Percentiles rank a stretch among this genome's conserved stretches.
These are phyloP conservation scores for Trichoderma asperelloides DNA, from an alignment of 495 filamentous ascomycete species.

Conservation along the genomic window DNA sequence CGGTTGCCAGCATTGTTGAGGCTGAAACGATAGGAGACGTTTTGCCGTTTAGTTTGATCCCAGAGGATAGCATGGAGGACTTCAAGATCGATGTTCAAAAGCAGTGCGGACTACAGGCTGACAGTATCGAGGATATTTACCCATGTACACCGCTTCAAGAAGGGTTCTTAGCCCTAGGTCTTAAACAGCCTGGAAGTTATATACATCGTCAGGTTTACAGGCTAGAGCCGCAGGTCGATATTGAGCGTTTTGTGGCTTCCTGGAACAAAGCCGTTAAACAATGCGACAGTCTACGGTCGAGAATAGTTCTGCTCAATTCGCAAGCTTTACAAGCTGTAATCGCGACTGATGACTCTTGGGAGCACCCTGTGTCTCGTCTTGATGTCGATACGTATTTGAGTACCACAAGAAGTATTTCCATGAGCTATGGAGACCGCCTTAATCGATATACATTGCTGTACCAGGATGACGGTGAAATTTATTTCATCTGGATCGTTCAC, in stretches of 20 bases:
- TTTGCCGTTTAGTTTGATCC: not conserved
- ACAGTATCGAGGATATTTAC: constrained; percentile 7
- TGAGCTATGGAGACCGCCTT: constrained; percentile 6
- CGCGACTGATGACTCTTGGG: not conserved
- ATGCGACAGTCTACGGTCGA: constrained; percentile 58
- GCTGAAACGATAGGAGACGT: not conserved
- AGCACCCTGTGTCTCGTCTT: not conserved
- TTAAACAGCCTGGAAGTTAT: constrained; percentile 31
- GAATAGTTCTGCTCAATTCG: constrained; percentile 12
- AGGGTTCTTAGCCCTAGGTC: constrained; percentile 39
- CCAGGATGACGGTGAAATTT: not conserved
- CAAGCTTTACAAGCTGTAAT: constrained; percentile 20
- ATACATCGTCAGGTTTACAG: constrained; percentile 31
- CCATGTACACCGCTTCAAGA: constrained; percentile 50
- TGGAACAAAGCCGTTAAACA: constrained; percentile 45
- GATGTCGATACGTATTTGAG: not conserved
- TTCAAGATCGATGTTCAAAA: not conserved
- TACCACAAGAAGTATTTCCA: not conserved
- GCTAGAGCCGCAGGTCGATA: constrained; percentile 33
- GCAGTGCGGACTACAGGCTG: not conserved
- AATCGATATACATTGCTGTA: not conserved
- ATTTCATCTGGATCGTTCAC: constrained; percentile 12
- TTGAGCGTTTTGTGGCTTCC: constrained; percentile 33
- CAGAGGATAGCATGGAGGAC: not conserved
- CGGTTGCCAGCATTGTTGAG: not conserved